These are phyloP conservation scores for Lantana camara DNA, from an alignment of 257 asterid genomes.

Conservation along the genomic window DNA sequence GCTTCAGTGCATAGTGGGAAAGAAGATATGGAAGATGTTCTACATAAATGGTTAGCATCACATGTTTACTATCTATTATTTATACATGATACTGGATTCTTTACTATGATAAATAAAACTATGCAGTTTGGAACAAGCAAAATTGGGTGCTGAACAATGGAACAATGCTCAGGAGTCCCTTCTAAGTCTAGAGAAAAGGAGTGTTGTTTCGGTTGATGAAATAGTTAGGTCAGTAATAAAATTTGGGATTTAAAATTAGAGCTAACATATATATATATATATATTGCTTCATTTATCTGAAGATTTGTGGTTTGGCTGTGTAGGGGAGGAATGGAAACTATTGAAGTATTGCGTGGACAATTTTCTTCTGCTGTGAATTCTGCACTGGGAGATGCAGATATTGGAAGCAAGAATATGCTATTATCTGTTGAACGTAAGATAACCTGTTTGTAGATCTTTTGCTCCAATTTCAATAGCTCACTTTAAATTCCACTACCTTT, in stretches of 20 bases:
- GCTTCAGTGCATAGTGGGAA: conserved; percentile 72
- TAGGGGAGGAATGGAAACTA: conserved; percentile 88
- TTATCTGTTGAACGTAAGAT: conserved; percentile 85
- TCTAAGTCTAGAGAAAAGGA: conserved; percentile 67
- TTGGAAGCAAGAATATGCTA: conserved; percentile 77
- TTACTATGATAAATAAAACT: background rate
- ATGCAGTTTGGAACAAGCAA: conserved; percentile 83
- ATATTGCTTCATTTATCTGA: conserved; percentile 1
- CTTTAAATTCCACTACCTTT: no score
- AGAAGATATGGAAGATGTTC: conserved; percentile 64
- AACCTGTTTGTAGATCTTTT: conserved; percentile 7
- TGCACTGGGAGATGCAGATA: conserved; percentile 73
- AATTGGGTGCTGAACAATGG: conserved; percentile 90
- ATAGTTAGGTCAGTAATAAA: conserved; percentile 63
- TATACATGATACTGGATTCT: background rate
- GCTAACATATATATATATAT: background rate
- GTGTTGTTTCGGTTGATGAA: conserved; percentile 70
- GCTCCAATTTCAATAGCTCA: no score
- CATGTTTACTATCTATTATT: no score
- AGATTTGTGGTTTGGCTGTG: conserved; percentile 1
- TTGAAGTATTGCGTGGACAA: conserved; percentile 57
- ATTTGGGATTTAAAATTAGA: conserved; percentile 13
- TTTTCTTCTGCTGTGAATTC: conserved; percentile 82
- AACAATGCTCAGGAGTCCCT: conserved; percentile 73
- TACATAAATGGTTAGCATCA: conserved; percentile 70